phyloP scores from a whole-genome alignment of 352 stramenopile species.

The Pythium brassicae region DNA sequence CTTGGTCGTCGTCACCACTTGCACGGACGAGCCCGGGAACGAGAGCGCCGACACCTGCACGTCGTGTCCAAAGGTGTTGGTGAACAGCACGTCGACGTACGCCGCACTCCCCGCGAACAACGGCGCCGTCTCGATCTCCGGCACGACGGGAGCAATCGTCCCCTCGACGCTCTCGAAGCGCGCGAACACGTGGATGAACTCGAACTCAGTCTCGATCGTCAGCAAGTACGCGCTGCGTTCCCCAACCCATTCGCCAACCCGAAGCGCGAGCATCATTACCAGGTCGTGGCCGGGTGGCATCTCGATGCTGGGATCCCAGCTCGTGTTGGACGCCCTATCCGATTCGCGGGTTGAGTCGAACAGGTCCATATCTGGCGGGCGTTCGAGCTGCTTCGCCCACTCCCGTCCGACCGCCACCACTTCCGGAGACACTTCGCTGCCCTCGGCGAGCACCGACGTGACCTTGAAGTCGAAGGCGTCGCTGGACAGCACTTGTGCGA shows the following conservation, averaged over 20 bases:
- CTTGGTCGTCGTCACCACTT: slow-evolving; percentile 6
- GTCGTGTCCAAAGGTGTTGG: slow-evolving; percentile 36
- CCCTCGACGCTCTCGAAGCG: slow-evolving; percentile 28
- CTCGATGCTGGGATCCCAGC: slow-evolving; percentile 4
- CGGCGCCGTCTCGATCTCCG: slow-evolving; percentile 23
- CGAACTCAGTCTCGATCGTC: slow-evolving; percentile 28
- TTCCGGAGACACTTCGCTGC: slow-evolving; percentile 2
- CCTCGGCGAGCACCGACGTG: slow-evolving; percentile 9
- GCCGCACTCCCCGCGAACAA: slow-evolving; percentile 31
- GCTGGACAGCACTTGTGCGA: slow-evolving; percentile 15
- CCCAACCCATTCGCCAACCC: slow-evolving; percentile 17
- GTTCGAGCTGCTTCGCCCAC: background rate
- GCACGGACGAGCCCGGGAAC: slow-evolving; percentile 1
- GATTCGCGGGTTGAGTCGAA: background rate
- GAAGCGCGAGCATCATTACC: slow-evolving; percentile 22
- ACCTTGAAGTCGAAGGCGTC: slow-evolving; percentile 23
- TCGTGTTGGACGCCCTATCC: background rate
- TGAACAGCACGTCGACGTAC: slow-evolving; percentile 32
- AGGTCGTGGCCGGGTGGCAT: slow-evolving; percentile 26
- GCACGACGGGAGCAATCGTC: slow-evolving; percentile 22
- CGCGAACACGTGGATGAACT: slow-evolving; percentile 34
- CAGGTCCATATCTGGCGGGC: background rate
- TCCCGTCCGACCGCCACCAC: slow-evolving; percentile 3
- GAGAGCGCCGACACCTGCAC: slow-evolving; percentile 17
- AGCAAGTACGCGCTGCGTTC: slow-evolving; percentile 28